phyloP scores from a whole-genome alignment of 306 rosid genomes.

The Adenanthera pavonina region DNA sequence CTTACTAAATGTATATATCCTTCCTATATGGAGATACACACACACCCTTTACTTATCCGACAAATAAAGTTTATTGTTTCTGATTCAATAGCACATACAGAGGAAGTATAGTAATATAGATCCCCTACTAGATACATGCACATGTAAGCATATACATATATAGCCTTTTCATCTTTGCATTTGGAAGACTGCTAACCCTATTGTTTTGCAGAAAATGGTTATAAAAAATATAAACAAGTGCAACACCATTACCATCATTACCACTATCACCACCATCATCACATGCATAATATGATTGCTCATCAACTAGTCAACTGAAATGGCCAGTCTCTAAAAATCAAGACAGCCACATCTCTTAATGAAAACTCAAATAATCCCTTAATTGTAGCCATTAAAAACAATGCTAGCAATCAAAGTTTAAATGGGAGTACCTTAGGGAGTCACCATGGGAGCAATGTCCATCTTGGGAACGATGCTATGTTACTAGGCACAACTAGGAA shows the following conservation, averaged over 20 bases:
- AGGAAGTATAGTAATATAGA: too few relatives aligned
- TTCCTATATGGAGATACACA: too few relatives aligned
- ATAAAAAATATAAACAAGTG: slow-evolving; percentile 21
- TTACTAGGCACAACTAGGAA: neutral
- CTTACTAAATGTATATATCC: too few relatives aligned
- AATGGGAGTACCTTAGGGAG: slow-evolving; percentile 29
- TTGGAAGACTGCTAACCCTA: neutral
- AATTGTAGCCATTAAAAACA: neutral
- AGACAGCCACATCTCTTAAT: neutral
- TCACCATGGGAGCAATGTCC: slow-evolving; percentile 29
- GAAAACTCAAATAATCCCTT: slow-evolving; percentile 5
- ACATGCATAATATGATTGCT: slow-evolving; percentile 30
- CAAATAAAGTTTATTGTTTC: neutral
- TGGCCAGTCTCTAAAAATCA: neutral
- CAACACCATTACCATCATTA: slow-evolving; percentile 25
- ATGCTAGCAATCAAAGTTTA: neutral
- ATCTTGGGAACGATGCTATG: slow-evolving; percentile 1
- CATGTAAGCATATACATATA: too few relatives aligned
- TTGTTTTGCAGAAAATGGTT: slow-evolving; percentile 12
- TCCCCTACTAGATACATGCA: neutral
- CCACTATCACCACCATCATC: slow-evolving; percentile 24
- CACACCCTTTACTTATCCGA: too few relatives aligned
- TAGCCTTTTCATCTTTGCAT: neutral
- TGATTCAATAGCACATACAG: neutral
- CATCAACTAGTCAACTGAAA: neutral